Conservation (phyloP, 139 green algal species). For the Nannochloris sp. region DNA sequence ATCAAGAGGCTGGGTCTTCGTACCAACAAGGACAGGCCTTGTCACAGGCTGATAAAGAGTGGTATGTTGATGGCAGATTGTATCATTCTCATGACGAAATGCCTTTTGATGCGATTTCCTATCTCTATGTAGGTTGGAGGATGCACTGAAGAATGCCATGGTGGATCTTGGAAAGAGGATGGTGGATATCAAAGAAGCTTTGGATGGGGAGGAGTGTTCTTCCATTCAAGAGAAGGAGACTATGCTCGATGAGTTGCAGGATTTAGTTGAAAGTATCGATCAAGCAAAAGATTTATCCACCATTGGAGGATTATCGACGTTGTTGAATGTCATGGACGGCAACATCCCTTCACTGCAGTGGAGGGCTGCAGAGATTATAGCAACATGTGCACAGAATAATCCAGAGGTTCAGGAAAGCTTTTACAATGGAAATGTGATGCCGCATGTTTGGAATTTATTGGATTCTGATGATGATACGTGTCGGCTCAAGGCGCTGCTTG, state of each 20-base stretch:
- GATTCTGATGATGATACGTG: conserved; percentile 24
- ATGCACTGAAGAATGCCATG: conserved; percentile 54
- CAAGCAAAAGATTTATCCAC: conserved; percentile 69
- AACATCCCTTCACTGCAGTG: conserved; percentile 43
- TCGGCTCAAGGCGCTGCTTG: conserved; percentile 46
- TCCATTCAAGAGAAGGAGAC: conserved; percentile 38
- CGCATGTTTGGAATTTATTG: conserved; percentile 43
- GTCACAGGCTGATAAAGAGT: conserved; percentile 28
- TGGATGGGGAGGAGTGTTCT: conserved; percentile 21
- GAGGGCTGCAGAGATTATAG: conserved; percentile 65
- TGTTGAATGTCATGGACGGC: conserved; percentile 55
- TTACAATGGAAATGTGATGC: conserved; percentile 49
- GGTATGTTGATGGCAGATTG: conserved; percentile 19
- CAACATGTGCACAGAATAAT: conserved; percentile 76
- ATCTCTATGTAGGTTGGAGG: conserved; percentile 43
- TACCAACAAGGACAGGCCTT: conserved; percentile 1
- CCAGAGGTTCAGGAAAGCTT: conserved; percentile 63
- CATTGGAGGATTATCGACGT: conserved; percentile 66
- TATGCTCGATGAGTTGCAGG: conserved; percentile 74
- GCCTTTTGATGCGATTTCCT: neutral
- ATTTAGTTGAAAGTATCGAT: conserved; percentile 72
- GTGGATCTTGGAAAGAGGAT: conserved; percentile 62
- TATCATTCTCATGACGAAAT: neutral
- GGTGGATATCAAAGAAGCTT: conserved; percentile 52
- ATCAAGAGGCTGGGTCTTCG: conserved; percentile 29